Evolutionary conservation across 116 monocot genomes (phyloP), one percentile per base, ranked within the genome.

Genomic region (Zostera marina): DNA sequence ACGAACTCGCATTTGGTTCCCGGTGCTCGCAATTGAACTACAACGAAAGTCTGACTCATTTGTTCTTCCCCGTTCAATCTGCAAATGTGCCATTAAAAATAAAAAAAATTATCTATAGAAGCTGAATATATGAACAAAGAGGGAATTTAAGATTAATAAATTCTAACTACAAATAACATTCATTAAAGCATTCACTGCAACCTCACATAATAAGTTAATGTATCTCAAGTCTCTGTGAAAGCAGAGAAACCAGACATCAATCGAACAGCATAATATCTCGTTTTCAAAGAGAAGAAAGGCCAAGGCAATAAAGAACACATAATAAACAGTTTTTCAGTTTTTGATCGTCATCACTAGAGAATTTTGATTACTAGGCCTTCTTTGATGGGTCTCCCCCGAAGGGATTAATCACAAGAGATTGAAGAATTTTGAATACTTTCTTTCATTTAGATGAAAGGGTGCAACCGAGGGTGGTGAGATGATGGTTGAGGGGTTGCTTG

Each of bases 391-490:
- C 1, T 5, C 32, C 32, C 32, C 32, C 2, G 32, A 5, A 32
- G 32, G 26, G 44, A n/a, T n/a, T n/a, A n/a, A n/a, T n/a, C n/a
- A n/a, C n/a, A n/a, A 43, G 19, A 39, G 23, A 54, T 43, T 43
- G 23, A 7, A 42, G 12, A 8, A 12, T 32, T 32, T 32, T 5
- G 2, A 32, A 32, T 5, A 24, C 22, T 42, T 17, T 11, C 53
- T 16, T 44, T 3, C 15, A 11, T 61, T 74, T 62, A 72, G 17
- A 72, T 77, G 61, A 81, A 75, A 26, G 70, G 72, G 23, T 73
- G 72, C 74, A 77, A 68, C 44, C 63, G 70, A 63, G 74, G 66
- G 16, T 41, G 65, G 14, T 40, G 69, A 5, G 12, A 47, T 0
- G 65, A 53, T 10, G 41, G 55, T 19, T 66, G 52, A 3, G 72